These are phyloP conservation scores for Vinca major DNA, from an alignment of 305 asterid species.

Conservation along the genomic window DNA sequence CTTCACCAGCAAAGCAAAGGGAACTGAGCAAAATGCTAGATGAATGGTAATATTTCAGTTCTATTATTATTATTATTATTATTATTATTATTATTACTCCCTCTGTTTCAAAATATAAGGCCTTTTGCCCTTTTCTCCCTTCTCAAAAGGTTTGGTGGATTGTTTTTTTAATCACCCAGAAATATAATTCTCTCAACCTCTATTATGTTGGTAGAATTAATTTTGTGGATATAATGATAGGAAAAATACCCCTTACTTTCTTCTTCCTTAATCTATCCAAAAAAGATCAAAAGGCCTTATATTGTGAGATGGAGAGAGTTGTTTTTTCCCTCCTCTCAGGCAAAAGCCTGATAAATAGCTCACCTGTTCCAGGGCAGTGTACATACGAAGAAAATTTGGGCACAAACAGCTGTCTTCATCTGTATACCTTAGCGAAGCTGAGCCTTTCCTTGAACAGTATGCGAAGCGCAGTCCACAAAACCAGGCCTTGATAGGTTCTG, in stretches of 20 bases:
- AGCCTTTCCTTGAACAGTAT: conserved; percentile 92
- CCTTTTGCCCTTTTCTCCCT: too few relatives aligned
- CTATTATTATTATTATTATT: conserved; percentile 13
- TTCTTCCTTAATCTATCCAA: too few relatives aligned
- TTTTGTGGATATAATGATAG: too few relatives aligned
- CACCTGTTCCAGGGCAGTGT: conserved; percentile 61
- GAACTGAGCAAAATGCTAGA: conserved; percentile 90
- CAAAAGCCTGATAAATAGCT: conserved; percentile 21
- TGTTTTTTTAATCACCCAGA: too few relatives aligned
- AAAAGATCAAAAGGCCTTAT: too few relatives aligned
- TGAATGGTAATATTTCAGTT: conserved; percentile 65
- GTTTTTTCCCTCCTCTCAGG: not conserved
- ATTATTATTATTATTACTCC: conserved; percentile 9
- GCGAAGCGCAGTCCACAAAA: conserved; percentile 88
- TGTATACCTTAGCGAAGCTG: conserved; percentile 85
- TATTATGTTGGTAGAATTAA: too few relatives aligned
- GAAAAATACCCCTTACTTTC: too few relatives aligned
- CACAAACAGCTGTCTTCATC: conserved; percentile 62
- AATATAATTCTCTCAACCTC: too few relatives aligned
- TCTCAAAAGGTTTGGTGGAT: too few relatives aligned
- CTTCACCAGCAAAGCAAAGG: conserved; percentile 77
- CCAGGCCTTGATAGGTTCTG: conserved; percentile 85
- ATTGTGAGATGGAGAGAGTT: too few relatives aligned
- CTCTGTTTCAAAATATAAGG: too few relatives aligned
- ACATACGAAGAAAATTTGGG: conserved; percentile 69